Evolutionary conservation across 2,329 filamentous ascomycete species (phyloP).

Genomic region (Aspergillus arachidicola): DNA sequence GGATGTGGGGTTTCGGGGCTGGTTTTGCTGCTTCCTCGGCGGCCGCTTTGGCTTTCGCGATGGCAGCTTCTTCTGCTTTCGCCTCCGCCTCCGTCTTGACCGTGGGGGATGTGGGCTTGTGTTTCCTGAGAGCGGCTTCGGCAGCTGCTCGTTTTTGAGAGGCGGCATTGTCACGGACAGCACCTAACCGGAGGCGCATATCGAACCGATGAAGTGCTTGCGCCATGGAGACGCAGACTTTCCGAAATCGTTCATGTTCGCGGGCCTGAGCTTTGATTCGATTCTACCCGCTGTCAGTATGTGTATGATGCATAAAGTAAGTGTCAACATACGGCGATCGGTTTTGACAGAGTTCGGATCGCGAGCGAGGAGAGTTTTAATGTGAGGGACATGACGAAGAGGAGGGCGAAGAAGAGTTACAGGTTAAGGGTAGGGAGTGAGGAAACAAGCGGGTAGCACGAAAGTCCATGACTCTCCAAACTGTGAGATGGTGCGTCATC

Average conservation of each 20-base stretch:
- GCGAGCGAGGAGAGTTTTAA: constrained; percentile 67
- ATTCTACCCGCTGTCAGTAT: constrained; percentile 53
- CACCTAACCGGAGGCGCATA: constrained; percentile 68
- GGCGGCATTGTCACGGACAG: constrained; percentile 63
- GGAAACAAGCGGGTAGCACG: not conserved
- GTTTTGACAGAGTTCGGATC: constrained; percentile 68
- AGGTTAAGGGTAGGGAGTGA: not conserved
- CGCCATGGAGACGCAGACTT: constrained; percentile 63
- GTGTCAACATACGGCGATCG: constrained; percentile 59
- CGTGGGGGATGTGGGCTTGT: constrained; percentile 57
- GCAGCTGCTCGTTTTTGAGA: constrained; percentile 51
- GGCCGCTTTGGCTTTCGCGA: constrained; percentile 46
- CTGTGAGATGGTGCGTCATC: constrained; percentile 13
- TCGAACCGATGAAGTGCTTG: constrained; percentile 67
- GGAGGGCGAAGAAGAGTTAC: not conserved
- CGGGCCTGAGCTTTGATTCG: constrained; percentile 68
- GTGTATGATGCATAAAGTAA: not conserved
- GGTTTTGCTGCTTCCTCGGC: constrained; percentile 51
- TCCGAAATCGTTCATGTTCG: constrained; percentile 68
- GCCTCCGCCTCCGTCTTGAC: constrained; percentile 65
- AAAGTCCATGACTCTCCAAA: constrained; percentile 6
- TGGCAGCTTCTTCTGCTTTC: constrained; percentile 57
- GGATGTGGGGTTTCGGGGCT: constrained; percentile 56
- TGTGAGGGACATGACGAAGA: constrained; percentile 60
- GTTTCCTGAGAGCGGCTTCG: constrained; percentile 57